These are phyloP conservation scores for Rhodotorula sp. DNA, from an alignment of 1,284 basidiomycete genomes.

Conservation along the genomic window DNA sequence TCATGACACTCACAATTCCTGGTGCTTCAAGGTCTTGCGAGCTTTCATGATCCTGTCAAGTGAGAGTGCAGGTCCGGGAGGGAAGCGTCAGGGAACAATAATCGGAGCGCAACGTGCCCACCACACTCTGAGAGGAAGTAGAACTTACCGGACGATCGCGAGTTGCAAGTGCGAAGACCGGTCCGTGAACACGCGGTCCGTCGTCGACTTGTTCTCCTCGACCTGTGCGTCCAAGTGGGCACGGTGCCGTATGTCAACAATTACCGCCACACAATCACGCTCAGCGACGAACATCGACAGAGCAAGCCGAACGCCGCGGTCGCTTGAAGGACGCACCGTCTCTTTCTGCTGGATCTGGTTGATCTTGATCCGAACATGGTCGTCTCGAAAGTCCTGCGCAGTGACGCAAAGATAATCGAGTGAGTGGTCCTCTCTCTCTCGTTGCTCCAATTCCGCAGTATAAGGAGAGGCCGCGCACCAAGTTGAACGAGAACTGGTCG, in stretches of 20 bases:
- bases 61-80: background rate
- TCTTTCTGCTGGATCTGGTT: constrained; percentile 95
- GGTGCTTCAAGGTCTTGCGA: constrained; percentile 75
- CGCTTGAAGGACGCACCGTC: constrained; percentile 57
- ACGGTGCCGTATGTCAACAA: background rate
- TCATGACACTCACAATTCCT: constrained; percentile 57
- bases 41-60: constrained; percentile 73
- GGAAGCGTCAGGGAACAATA: no score
- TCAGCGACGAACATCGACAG: no score
- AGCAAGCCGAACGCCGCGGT: background rate
- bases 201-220: constrained; percentile 82
- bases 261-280: background rate
- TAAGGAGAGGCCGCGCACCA: constrained; percentile 3
- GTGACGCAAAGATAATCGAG: background rate
- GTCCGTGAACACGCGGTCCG: constrained; percentile 79
- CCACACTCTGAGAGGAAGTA: no score
- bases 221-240: constrained; percentile 53
- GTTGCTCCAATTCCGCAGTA: background rate
- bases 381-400: constrained; percentile 69
- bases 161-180: constrained; percentile 83
- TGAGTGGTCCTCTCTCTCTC: no score
- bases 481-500: constrained; percentile 80
- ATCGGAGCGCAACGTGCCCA: no score
- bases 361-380: constrained; percentile 78
- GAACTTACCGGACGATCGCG: constrained; percentile 70